Conservation (phyloP, 208 protist genomes). For the Leishmania turanica region DNA sequence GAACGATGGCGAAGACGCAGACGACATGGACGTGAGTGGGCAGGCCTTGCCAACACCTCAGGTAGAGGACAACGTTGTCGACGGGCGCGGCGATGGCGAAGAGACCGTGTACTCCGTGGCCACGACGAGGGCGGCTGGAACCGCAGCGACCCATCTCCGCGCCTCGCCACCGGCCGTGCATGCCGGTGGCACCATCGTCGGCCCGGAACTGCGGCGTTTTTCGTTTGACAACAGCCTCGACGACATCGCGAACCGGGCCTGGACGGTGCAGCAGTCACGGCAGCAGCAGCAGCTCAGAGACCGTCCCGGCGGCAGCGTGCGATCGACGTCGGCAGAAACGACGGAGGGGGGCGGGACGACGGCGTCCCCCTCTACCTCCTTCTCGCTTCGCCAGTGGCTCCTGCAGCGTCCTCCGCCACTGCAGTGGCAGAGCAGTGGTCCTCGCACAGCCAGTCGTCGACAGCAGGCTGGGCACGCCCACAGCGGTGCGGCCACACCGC, state of each 20-base stretch:
- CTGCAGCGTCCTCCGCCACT: background rate
- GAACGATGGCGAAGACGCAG: slow-evolving; percentile 6
- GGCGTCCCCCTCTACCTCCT: background rate
- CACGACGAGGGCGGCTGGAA: background rate
- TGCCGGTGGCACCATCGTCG: slow-evolving; percentile 10
- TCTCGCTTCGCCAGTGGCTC: background rate
- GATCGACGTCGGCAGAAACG: background rate
- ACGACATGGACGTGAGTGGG: slow-evolving; percentile 2
- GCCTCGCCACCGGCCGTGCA: background rate
- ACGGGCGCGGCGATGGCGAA: background rate
- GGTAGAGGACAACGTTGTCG: background rate
- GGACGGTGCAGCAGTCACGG: background rate
- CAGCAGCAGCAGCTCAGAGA: background rate
- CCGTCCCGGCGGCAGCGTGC: background rate
- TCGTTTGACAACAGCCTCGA: slow-evolving; percentile 27
- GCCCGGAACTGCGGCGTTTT: slow-evolving; percentile 4
- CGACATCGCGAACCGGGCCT: slow-evolving; percentile 1
- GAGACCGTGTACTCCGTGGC: background rate
- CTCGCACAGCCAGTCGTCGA: background rate
- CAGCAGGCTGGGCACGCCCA: background rate
- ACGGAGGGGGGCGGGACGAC: background rate
- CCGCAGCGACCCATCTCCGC: background rate
- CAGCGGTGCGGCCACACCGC: background rate
- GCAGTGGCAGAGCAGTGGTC: slow-evolving; percentile 4
- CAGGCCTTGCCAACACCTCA: background rate